These are phyloP conservation scores for Fusarium hainanense DNA, from an alignment of 2,329 filamentous ascomycete genomes.

Conservation along the genomic window DNA sequence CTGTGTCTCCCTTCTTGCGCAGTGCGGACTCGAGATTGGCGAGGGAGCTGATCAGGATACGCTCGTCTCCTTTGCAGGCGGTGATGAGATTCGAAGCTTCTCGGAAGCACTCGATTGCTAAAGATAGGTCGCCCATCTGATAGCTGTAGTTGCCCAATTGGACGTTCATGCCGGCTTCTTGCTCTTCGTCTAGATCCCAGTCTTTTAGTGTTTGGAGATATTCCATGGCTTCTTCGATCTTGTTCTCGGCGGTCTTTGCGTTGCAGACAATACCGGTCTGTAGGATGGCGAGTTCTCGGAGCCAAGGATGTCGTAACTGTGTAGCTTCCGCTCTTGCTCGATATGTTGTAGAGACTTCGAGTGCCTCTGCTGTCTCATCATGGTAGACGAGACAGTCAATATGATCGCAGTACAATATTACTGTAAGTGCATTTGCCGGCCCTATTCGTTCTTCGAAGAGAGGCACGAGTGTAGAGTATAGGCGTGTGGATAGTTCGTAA, in stretches of 20 bases:
- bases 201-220: slow-evolving; percentile 46
- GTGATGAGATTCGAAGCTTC: slow-evolving; percentile 47
- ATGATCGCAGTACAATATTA: slow-evolving; percentile 51
- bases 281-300: slow-evolving; percentile 48
- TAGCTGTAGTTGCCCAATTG: slow-evolving; percentile 50
- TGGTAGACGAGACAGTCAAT: slow-evolving; percentile 49
- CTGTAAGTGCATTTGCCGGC: slow-evolving; percentile 49
- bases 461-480: slow-evolving; percentile 49
- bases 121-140: slow-evolving; percentile 43
- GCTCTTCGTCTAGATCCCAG: slow-evolving; percentile 47
- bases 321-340: slow-evolving; percentile 47
- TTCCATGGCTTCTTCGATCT: slow-evolving; percentile 47
- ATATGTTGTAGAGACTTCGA: slow-evolving; percentile 47
- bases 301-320: slow-evolving; percentile 47
- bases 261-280: slow-evolving; percentile 48
- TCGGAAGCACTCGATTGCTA: slow-evolving; percentile 47
- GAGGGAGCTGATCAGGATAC: slow-evolving; percentile 49
- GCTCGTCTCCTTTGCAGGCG: slow-evolving; percentile 47
- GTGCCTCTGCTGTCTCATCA: slow-evolving; percentile 43
- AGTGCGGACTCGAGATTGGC: slow-evolving; percentile 50
- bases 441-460: slow-evolving; percentile 49
- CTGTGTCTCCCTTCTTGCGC: slow-evolving; percentile 36
- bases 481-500: slow-evolving; percentile 47
- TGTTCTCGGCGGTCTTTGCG: slow-evolving; percentile 47
- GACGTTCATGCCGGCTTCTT: slow-evolving; percentile 48